These are phyloP conservation scores for Mrakia hoshinonis DNA, from an alignment of 768 basidiomycete species.

Conservation along the genomic window DNA sequence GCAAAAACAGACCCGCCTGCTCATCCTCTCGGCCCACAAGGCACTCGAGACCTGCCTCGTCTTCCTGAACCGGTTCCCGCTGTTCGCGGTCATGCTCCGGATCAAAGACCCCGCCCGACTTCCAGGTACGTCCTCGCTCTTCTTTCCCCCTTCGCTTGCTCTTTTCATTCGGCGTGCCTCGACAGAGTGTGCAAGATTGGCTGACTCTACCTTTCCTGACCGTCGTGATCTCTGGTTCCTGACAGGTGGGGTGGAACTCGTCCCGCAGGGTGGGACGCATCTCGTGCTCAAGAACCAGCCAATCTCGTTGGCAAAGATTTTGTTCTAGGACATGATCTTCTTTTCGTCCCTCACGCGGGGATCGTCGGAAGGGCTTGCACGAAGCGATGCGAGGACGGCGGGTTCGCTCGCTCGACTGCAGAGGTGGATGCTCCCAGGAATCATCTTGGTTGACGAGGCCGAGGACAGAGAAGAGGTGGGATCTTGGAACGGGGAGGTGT, in stretches of 20 bases:
- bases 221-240: conserved; percentile 29
- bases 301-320: conserved; percentile 34
- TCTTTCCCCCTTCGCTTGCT: not conserved
- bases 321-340: conserved; percentile 38
- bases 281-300: conserved; percentile 30
- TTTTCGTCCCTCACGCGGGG: no score
- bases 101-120: conserved; percentile 73
- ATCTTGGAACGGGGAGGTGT: no score
- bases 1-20: conserved; percentile 48
- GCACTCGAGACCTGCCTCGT: conserved; percentile 57
- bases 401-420: no score
- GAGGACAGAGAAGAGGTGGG: no score
- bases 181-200: no score
- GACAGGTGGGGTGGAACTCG: conserved; percentile 24
- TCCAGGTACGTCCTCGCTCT: conserved; percentile 51
- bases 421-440: no score
- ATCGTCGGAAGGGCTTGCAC: no score
- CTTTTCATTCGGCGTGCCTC: not conserved
- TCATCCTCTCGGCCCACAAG: conserved; percentile 54
- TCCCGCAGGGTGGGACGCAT: no score
- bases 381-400: no score
- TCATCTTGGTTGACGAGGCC: no score
- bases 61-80: conserved; percentile 83
- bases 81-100: conserved; percentile 77
- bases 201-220: not conserved